These are phyloP conservation scores for Trichoderma polysporum DNA, from an alignment of 2,329 filamentous ascomycete genomes.

Conservation along the genomic window DNA sequence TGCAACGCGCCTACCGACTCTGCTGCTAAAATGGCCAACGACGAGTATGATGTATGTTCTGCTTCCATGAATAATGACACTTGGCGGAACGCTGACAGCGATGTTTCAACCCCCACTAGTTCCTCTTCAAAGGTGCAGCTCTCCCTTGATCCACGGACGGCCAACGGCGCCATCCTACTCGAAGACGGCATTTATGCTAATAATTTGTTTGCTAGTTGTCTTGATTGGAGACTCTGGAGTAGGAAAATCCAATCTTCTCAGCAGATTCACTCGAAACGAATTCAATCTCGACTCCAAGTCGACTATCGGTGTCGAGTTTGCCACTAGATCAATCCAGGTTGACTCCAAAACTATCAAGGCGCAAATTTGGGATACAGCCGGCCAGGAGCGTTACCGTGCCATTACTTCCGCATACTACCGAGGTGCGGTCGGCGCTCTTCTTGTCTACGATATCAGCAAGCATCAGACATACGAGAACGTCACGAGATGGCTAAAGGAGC, in stretches of 20 bases:
- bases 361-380: conserved; percentile 99
- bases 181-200: conserved; percentile 32
- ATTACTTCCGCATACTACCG: conserved; percentile 99
- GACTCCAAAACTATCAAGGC: conserved; percentile 99
- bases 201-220: conserved; percentile 64
- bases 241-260: conserved; percentile 99
- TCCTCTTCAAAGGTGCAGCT: conserved; percentile 92
- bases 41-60: conserved; percentile 95
- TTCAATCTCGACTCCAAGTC: conserved; percentile 99
- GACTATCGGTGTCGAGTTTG: conserved; percentile 98
- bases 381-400: conserved; percentile 97
- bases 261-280: conserved; percentile 98
- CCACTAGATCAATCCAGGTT: conserved; percentile 96
- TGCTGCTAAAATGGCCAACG: conserved; percentile 83
- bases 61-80: conserved; percentile 23
- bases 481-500: conserved; percentile 97
- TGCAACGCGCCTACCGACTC: neutral
- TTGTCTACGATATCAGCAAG: conserved; percentile 99
- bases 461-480: conserved; percentile 99
- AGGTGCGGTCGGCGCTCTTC: conserved; percentile 91
- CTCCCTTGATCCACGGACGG: conserved; percentile 29
- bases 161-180: conserved; percentile 10
- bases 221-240: conserved; percentile 99
- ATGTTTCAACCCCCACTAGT: conserved; percentile 54
- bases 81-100: conserved; percentile 35